Percentiles rank a stretch among this genome's conserved stretches.
Evolutionary conservation across 768 basidiomycete species (phyloP).

Genomic region (Calocera viscosa): DNA sequence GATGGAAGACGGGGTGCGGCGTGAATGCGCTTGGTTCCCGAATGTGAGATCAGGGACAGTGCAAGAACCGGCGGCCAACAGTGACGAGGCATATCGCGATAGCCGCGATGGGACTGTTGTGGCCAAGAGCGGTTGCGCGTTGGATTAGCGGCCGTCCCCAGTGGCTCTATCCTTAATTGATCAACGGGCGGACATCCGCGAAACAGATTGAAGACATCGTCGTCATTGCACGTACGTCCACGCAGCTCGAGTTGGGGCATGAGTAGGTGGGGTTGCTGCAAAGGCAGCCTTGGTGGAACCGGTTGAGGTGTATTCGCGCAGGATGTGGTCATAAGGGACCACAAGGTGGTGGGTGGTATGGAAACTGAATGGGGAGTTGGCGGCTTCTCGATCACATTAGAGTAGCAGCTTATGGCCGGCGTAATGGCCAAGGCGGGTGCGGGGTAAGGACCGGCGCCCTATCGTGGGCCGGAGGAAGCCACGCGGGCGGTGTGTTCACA

Average conservation of each 20-base stretch:
- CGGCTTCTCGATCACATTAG: constrained; percentile 1
- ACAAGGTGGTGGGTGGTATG: neutral
- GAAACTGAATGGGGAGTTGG: neutral
- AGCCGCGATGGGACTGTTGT: neutral
- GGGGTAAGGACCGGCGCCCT: neutral
- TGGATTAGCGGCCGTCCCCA: neutral
- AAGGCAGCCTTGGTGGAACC: too few species aligned
- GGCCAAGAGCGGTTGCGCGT: neutral
- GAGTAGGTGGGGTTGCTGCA: too few species aligned
- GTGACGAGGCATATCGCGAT: neutral
- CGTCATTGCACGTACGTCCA: neutral
- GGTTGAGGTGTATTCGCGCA: neutral
- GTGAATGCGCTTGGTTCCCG: neutral
- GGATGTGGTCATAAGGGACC: neutral
- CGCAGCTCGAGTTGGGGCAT: neutral
- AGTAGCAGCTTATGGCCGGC: neutral
- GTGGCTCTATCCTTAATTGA: neutral
- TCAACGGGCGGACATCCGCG: neutral
- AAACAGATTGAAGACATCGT: neutral
- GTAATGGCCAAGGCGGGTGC: neutral
- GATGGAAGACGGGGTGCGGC: neutral
- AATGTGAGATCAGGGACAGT: neutral
- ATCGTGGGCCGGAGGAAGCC: neutral
- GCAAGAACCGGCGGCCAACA: neutral
- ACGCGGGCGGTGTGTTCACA: neutral